These are phyloP conservation scores for Dictyostelium brefeldianum DNA, from an alignment of 78 protist genomes.

Conservation along the genomic window DNA sequence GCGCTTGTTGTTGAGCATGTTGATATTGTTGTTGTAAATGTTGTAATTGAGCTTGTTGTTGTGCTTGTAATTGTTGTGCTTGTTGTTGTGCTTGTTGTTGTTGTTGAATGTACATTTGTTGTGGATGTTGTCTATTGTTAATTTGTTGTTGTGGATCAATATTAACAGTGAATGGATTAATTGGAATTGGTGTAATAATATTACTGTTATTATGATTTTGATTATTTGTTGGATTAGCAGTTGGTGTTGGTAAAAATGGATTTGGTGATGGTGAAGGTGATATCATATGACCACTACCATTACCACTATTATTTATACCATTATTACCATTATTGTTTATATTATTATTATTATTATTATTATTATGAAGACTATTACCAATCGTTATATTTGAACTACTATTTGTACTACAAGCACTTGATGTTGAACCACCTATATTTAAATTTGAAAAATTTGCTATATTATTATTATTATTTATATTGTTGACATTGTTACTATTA, in stretches of 20 bases:
- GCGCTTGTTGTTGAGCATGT: background rate
- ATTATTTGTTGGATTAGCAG: background rate
- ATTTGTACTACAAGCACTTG: conserved; percentile 14
- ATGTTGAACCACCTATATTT: conserved; percentile 10
- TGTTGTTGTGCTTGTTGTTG: conserved; percentile 1
- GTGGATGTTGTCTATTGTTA: conserved; percentile 8
- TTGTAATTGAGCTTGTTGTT: conserved; percentile 3
- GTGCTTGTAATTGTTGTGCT: conserved; percentile 5
- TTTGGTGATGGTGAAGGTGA: conserved; percentile 53
- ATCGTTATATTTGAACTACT: conserved; percentile 33
- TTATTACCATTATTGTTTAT: background rate
- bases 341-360: background rate
- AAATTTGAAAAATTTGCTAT: conserved; percentile 17
- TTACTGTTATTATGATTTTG: background rate
- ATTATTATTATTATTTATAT: background rate
- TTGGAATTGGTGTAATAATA: conserved; percentile 11
- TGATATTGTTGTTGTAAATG: conserved; percentile 33
- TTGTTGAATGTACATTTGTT: conserved; percentile 25
- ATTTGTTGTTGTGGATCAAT: background rate
- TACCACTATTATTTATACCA: background rate
- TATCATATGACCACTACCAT: background rate
- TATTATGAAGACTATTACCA: background rate
- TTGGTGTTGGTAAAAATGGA: conserved; percentile 44
- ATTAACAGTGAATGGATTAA: conserved; percentile 25
- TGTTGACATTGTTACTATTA: background rate